phyloP scores from a whole-genome alignment of 805 yeast species.

The Sugiyamaella lignohabitans region DNA sequence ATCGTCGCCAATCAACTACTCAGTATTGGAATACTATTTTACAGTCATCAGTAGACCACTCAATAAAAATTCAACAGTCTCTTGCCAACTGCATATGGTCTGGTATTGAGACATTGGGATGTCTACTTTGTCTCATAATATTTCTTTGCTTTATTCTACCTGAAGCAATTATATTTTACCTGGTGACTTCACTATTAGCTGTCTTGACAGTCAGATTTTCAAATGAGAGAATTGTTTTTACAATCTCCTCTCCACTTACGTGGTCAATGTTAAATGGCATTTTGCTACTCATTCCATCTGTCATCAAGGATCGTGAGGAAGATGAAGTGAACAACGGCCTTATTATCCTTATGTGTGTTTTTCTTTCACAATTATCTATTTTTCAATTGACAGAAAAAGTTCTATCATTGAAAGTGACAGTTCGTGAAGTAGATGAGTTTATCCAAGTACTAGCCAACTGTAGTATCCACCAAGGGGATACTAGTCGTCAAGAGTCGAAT shows the following conservation, averaged over 20 bases:
- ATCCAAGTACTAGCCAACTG: neutral
- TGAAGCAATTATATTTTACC: too few relatives aligned
- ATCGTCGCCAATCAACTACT: neutral
- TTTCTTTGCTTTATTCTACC: neutral
- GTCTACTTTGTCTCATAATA: neutral
- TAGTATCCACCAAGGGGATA: neutral
- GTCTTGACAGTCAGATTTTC: neutral
- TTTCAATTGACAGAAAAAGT: neutral
- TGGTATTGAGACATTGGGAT: neutral
- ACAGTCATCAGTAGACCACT: neutral
- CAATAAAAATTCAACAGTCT: neutral
- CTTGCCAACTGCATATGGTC: neutral
- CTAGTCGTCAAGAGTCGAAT: too few relatives aligned
- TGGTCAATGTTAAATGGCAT: neutral
- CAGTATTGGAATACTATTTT: too few relatives aligned
- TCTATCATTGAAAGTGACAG: neutral
- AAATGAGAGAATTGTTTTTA: neutral
- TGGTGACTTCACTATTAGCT: too few relatives aligned
- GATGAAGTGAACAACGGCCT: neutral
- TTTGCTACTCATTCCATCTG: neutral
- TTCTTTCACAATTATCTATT: neutral
- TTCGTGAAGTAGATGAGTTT: neutral
- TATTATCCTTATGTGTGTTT: too few relatives aligned
- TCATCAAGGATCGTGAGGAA: neutral
- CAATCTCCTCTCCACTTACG: neutral